Conservation (phyloP, 2,329 filamentous ascomycete species). For the Leptographium wingfieldii region DNA sequence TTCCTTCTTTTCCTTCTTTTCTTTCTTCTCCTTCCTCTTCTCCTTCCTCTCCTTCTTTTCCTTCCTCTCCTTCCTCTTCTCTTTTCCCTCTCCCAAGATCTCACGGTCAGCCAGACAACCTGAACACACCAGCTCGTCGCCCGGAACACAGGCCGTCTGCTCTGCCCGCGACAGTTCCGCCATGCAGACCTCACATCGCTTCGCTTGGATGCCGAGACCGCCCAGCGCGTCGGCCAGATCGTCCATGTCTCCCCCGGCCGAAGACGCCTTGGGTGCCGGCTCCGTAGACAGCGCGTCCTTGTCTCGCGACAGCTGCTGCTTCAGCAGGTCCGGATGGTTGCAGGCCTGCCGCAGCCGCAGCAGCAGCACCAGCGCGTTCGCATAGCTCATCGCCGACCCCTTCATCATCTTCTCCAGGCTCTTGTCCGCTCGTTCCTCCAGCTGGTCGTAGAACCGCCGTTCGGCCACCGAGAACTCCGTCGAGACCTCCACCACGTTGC, state of each 20-base stretch:
- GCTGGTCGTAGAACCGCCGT: slow-evolving; percentile 69
- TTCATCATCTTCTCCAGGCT: slow-evolving; percentile 84
- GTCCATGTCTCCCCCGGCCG: slow-evolving; percentile 56
- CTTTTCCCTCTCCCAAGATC: slow-evolving; percentile 35
- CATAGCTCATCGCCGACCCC: slow-evolving; percentile 65
- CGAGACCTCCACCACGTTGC: slow-evolving; percentile 71
- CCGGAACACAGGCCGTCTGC: slow-evolving; percentile 20
- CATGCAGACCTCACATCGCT: slow-evolving; percentile 76
- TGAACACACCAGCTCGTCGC: slow-evolving; percentile 41
- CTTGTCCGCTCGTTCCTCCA: slow-evolving; percentile 75
- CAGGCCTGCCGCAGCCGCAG: slow-evolving; percentile 84
- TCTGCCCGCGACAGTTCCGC: slow-evolving; percentile 49
- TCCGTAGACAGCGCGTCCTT: slow-evolving; percentile 69
- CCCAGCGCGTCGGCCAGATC: slow-evolving; percentile 77
- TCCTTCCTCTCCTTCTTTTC: slow-evolving; percentile 24
- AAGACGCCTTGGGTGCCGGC: slow-evolving; percentile 32
- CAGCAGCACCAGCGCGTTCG: slow-evolving; percentile 85
- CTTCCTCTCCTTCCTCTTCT: slow-evolving; percentile 20
- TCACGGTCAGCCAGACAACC: slow-evolving; percentile 66
- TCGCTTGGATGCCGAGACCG: slow-evolving; percentile 63
- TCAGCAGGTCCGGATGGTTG: slow-evolving; percentile 83
- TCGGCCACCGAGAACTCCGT: slow-evolving; percentile 71
- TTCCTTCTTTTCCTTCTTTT: slow-evolving; percentile 22
- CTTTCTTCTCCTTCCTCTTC: slow-evolving; percentile 21
- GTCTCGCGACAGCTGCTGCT: slow-evolving; percentile 74